Percentiles rank a stretch among this genome's conserved stretches.
Conservation (phyloP, 768 basidiomycete species). For the Pulveroboletus sp. region DNA sequence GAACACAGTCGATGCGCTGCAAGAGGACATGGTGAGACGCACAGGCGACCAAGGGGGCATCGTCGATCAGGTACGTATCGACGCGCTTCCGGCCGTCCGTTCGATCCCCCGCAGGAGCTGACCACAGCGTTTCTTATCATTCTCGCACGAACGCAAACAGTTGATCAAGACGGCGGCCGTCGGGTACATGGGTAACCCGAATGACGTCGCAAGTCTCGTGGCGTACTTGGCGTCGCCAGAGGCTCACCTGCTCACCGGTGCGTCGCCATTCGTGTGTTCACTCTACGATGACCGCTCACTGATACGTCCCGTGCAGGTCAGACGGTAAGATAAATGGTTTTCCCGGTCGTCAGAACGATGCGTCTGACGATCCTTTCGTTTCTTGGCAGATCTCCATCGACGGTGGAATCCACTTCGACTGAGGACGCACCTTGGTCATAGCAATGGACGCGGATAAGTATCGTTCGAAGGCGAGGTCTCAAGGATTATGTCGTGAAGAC, state of each 20-base stretch:
- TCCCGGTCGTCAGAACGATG: no score
- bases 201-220: constrained; percentile 37
- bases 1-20: constrained; percentile 9
- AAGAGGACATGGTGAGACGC: constrained; percentile 6
- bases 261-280: no score
- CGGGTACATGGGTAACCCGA: constrained; percentile 22
- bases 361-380: no score
- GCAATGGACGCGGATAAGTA: no score
- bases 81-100: neutral
- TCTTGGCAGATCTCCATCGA: constrained; percentile 21
- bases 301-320: no score
- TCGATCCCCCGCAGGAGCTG: no score
- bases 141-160: no score
- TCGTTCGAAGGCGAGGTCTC: no score
- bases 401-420: constrained; percentile 26
- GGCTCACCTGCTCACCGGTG: constrained; percentile 35
- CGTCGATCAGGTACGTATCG: constrained; percentile 17
- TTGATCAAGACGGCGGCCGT: constrained; percentile 9
- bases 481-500: no score
- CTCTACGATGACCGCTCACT: no score
- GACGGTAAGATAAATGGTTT: constrained; percentile 21
- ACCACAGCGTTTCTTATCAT: no score
- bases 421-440: neutral
- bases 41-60: constrained; percentile 15
- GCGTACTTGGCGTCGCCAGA: constrained; percentile 34